Evolutionary conservation across 2,329 filamentous ascomycete species (phyloP).

Genomic region (Monosporascus sp.): DNA sequence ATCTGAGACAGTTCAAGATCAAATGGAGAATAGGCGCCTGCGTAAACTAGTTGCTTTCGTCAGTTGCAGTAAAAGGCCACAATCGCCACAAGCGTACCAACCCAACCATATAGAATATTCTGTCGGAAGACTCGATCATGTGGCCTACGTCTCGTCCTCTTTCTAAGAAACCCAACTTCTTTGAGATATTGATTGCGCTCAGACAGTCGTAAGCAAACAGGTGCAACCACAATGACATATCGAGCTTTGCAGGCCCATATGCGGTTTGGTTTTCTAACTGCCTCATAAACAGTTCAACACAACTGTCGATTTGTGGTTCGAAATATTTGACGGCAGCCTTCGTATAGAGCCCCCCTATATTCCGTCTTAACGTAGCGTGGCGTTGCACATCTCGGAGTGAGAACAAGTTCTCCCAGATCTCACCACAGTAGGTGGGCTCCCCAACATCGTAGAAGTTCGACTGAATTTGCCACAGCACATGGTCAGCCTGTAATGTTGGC

Average conservation of each 20-base stretch:
- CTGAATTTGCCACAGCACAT: background rate
- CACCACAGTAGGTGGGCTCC: background rate
- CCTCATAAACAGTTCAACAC: background rate
- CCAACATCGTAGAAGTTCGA: background rate
- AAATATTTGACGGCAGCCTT: background rate
- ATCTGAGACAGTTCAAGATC: background rate
- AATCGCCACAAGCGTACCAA: background rate
- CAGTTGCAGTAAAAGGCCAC: background rate
- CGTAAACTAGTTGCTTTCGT: background rate
- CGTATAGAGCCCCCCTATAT: background rate
- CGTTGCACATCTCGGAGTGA: background rate
- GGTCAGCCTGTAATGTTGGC: background rate
- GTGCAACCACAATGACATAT: background rate
- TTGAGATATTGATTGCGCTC: background rate
- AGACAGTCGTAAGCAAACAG: background rate
- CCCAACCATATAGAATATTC: background rate
- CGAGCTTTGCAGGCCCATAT: background rate
- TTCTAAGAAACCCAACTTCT: background rate
- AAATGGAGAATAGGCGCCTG: slow-evolving; percentile 1
- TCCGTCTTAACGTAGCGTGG: background rate
- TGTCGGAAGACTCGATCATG: background rate
- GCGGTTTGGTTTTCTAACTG: background rate
- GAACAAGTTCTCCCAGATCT: background rate
- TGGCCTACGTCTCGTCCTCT: background rate
- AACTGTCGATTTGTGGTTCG: background rate